A percentile compares a stretch with the other conserved stretches of the same genome.
These are phyloP conservation scores for Rubia peregrina DNA, from an alignment of 305 asterid genomes.

Conservation along the genomic window DNA sequence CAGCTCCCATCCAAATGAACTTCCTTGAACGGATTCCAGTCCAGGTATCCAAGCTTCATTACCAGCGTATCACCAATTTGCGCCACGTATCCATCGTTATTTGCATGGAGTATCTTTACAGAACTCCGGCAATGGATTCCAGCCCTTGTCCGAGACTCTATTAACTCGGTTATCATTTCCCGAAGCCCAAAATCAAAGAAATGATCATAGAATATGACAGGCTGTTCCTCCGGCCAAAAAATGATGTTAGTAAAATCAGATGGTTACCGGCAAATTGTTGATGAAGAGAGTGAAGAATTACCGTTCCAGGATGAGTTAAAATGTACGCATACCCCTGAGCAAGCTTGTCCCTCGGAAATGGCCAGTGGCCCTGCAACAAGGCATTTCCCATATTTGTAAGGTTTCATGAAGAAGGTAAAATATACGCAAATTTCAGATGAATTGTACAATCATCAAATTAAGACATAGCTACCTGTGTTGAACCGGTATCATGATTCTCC, in stretches of 20 bases:
- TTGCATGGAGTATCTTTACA: constrained; percentile 36
- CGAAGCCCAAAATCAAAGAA: constrained; percentile 37
- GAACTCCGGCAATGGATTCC: constrained; percentile 39
- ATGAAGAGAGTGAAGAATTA: constrained; percentile 8
- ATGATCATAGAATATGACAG: constrained; percentile 37
- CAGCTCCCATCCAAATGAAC: constrained; percentile 36
- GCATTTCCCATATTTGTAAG: not conserved
- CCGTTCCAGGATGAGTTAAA: constrained; percentile 57
- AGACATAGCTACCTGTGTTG: constrained; percentile 52
- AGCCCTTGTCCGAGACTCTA: constrained; percentile 36
- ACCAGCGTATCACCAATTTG: constrained; percentile 33
- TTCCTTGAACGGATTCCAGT: constrained; percentile 43
- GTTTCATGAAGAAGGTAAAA: not conserved
- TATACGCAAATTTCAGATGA: not conserved
- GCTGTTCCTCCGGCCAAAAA: constrained; percentile 21
- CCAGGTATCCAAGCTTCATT: constrained; percentile 34
- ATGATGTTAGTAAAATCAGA: not conserved
- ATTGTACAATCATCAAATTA: not conserved
- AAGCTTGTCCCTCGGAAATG: constrained; percentile 53
- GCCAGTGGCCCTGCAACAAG: constrained; percentile 54
- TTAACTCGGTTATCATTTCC: constrained; percentile 32
- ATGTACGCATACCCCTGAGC: constrained; percentile 55
- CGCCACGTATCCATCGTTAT: constrained; percentile 38
- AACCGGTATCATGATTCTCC: constrained; percentile 65
- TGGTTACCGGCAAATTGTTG: not conserved